Percentiles rank a stretch among this genome's conserved stretches.
Evolutionary conservation across 768 basidiomycete species (phyloP).

Genomic region (Lanmaoa rubissima): DNA sequence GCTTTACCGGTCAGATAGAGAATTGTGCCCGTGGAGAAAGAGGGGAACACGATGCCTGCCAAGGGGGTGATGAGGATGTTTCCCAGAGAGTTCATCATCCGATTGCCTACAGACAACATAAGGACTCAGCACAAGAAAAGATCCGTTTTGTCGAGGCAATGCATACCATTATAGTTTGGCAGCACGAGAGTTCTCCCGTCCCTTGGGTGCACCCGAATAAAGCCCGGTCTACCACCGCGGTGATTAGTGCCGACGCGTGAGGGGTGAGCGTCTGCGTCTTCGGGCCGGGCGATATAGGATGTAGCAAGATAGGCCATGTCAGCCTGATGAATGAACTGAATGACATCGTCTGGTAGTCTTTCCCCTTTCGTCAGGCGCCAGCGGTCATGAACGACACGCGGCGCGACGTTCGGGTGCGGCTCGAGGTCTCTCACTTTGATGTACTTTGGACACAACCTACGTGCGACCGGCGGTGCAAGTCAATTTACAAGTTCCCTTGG

Average conservation of each 20-base stretch:
- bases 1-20: constrained; percentile 62
- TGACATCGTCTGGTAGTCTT: constrained; percentile 48
- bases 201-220: constrained; percentile 54
- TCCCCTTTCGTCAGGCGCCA: constrained; percentile 34
- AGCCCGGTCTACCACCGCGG: constrained; percentile 61
- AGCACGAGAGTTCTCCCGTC: constrained; percentile 55
- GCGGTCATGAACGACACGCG: constrained; percentile 36
- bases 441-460: constrained; percentile 65
- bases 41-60: constrained; percentile 56
- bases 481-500: not conserved
- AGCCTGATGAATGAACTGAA: constrained; percentile 45
- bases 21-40: constrained; percentile 52
- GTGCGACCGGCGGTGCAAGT: not conserved
- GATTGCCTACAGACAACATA: constrained; percentile 44
- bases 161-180: constrained; percentile 58
- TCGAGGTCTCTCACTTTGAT: constrained; percentile 51
- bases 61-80: constrained; percentile 57
- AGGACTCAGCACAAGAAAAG: not conserved
- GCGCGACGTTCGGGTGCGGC: constrained; percentile 37
- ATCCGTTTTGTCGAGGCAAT: not conserved
- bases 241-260: constrained; percentile 65
- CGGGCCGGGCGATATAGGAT: constrained; percentile 40
- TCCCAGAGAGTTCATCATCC: constrained; percentile 61
- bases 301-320: constrained; percentile 61
- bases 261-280: constrained; percentile 42